Conservation (phyloP, 108 stramenopile species). For the Conticribra guillardii region DNA sequence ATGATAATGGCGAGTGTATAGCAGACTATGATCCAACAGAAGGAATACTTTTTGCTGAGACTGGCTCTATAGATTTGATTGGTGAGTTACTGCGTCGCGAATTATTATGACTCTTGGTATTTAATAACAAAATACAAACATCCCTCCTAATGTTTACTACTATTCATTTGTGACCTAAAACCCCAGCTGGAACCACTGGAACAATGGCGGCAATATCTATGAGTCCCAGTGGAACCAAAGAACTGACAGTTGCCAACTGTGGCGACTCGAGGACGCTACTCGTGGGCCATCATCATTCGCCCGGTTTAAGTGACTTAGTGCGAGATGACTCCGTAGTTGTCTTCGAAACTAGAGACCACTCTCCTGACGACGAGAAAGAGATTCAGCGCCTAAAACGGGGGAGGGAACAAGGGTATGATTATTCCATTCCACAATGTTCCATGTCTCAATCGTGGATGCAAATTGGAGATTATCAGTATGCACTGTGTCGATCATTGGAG, state of each 20-base stretch:
- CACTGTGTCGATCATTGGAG: conserved; percentile 69
- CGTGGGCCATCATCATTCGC: conserved; percentile 32
- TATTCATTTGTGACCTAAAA: background rate
- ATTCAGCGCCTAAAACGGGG: conserved; percentile 56
- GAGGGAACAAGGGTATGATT: conserved; percentile 54
- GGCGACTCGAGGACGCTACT: conserved; percentile 78
- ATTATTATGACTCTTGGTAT: too few species aligned
- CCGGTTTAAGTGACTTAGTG: background rate
- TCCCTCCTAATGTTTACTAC: too few species aligned
- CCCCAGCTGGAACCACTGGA: conserved; percentile 70
- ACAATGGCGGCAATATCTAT: conserved; percentile 61
- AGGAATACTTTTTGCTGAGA: conserved; percentile 70
- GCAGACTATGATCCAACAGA: conserved; percentile 78
- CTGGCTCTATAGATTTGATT: conserved; percentile 60
- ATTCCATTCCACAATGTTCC: conserved; percentile 67
- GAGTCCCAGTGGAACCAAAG: conserved; percentile 46
- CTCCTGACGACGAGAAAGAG: conserved; percentile 62
- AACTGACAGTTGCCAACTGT: conserved; percentile 74
- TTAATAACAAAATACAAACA: too few species aligned
- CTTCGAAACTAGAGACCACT: conserved; percentile 75
- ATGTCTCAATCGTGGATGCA: conserved; percentile 54
- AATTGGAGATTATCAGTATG: conserved; percentile 80
- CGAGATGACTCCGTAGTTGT: conserved; percentile 51
- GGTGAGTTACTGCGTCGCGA: conserved; percentile 13
- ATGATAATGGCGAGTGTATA: conserved; percentile 56